Conservation (phyloP, 768 basidiomycete genomes). For the Kwoniella botswanensis region DNA sequence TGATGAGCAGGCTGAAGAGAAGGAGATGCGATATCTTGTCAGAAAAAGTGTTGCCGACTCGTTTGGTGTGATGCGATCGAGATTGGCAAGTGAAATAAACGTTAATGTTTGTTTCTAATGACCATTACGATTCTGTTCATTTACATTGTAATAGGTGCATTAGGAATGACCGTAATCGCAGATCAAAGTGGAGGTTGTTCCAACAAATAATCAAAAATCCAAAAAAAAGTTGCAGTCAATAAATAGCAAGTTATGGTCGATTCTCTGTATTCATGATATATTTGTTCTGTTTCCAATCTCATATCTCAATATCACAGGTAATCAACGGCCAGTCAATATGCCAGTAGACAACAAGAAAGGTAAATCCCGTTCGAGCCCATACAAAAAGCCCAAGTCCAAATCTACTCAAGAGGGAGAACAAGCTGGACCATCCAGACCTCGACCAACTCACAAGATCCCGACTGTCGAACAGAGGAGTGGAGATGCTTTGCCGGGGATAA, state of each 20-base stretch:
- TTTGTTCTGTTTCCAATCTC: not conserved
- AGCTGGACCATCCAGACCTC: slow-evolving; percentile 27
- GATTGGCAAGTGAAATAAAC: not conserved
- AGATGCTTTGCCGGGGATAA: slow-evolving; percentile 68
- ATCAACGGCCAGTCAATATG: slow-evolving; percentile 1
- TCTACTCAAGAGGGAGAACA: slow-evolving; percentile 1
- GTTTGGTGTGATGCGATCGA: slow-evolving; percentile 1
- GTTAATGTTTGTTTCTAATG: not conserved
- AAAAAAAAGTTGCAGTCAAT: too few species aligned
- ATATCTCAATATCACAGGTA: not conserved
- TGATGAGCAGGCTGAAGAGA: not conserved
- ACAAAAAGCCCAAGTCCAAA: slow-evolving; percentile 14
- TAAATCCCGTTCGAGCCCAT: slow-evolving; percentile 9
- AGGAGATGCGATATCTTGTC: not conserved
- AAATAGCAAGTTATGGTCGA: too few species aligned
- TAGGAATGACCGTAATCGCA: too few species aligned
- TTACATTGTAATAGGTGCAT: too few species aligned
- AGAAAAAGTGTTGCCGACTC: slow-evolving; percentile 1
- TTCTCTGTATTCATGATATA: not conserved
- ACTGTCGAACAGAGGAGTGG: slow-evolving; percentile 37
- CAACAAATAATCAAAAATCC: slow-evolving; percentile 13
- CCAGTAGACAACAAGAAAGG: slow-evolving; percentile 16
- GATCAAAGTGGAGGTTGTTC: slow-evolving; percentile 16
- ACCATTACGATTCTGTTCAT: not conserved
- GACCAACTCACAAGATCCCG: slow-evolving; percentile 21